Conservation (phyloP, 768 basidiomycete species). For the Suillus luteus region DNA sequence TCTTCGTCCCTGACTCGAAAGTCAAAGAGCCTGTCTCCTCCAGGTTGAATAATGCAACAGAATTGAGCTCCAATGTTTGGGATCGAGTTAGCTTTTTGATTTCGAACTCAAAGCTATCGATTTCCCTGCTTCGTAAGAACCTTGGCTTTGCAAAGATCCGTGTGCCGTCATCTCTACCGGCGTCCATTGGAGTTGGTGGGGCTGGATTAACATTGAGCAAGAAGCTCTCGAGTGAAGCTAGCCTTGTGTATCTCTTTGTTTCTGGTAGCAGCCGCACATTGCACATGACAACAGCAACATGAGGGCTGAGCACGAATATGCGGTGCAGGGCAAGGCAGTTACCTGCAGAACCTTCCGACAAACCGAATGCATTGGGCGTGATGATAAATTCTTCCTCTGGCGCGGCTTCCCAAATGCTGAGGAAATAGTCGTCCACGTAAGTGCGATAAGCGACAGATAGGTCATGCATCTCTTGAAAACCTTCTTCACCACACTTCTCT, state of each 20-base stretch:
- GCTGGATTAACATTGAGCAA: constrained; percentile 8
- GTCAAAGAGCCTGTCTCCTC: constrained; percentile 7
- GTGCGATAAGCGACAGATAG: constrained; percentile 28
- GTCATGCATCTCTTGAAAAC: constrained; percentile 10
- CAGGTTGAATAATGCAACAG: constrained; percentile 10
- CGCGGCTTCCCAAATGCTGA: constrained; percentile 39
- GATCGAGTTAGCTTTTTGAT: constrained; percentile 29
- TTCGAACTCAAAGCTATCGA: constrained; percentile 32
- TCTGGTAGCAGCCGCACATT: constrained; percentile 19
- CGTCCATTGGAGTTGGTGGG: constrained; percentile 1
- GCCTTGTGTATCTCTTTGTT: too few relatives aligned
- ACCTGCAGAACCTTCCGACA: constrained; percentile 36
- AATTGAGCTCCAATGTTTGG: constrained; percentile 12
- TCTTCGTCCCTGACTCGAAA: constrained; percentile 8
- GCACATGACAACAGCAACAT: constrained; percentile 34
- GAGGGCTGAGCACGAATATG: constrained; percentile 40
- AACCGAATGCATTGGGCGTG: constrained; percentile 33
- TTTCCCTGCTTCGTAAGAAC: constrained; percentile 8
- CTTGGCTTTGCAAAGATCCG: background rate
- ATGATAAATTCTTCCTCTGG: constrained; percentile 37
- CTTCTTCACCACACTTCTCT: background rate
- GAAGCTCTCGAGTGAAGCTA: background rate
- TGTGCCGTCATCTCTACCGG: background rate
- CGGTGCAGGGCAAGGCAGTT: constrained; percentile 27
- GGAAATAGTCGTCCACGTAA: constrained; percentile 32